A percentile compares a stretch with the other conserved stretches of the same genome.
Conservation (phyloP, 768 basidiomycete species). For the Agrocybe praecox region DNA sequence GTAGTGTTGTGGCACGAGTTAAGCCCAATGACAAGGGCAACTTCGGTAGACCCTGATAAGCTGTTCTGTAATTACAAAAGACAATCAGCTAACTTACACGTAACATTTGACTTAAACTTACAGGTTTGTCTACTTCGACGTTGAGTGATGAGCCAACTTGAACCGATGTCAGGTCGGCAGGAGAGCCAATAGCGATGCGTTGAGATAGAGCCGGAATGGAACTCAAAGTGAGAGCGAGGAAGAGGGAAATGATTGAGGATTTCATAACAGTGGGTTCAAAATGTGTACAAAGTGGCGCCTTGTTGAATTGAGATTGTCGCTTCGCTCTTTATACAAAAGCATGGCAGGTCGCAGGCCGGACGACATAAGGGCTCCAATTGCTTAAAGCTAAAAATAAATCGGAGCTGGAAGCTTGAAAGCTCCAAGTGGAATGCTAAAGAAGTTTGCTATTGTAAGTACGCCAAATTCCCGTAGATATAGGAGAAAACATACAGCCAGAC, state of each 20-base stretch:
- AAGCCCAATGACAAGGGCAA: constrained; percentile 48
- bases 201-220: constrained; percentile 39
- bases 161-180: constrained; percentile 35
- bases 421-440: not conserved
- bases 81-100: not conserved
- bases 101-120: constrained; percentile 24
- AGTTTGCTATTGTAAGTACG: not conserved
- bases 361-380: too few relatives aligned
- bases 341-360: not conserved
- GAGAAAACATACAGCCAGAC: not conserved
- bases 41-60: constrained; percentile 40
- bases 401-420: not conserved
- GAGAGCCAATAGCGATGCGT: constrained; percentile 38
- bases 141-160: constrained; percentile 37
- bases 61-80: constrained; percentile 27
- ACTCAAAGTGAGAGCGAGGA: constrained; percentile 28
- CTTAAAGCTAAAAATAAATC: not conserved
- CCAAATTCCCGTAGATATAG: not conserved
- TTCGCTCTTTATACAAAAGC: not conserved
- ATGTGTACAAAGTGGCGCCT: not conserved
- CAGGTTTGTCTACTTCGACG: constrained; percentile 51
- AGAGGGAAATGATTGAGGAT: constrained; percentile 6
- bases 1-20: constrained; percentile 31
- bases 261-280: constrained; percentile 13
- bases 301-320: not conserved